Percentiles rank a stretch among this genome's conserved stretches.
These are phyloP conservation scores for Neurospora africana DNA, from an alignment of 495 filamentous ascomycete species.

Conservation along the genomic window DNA sequence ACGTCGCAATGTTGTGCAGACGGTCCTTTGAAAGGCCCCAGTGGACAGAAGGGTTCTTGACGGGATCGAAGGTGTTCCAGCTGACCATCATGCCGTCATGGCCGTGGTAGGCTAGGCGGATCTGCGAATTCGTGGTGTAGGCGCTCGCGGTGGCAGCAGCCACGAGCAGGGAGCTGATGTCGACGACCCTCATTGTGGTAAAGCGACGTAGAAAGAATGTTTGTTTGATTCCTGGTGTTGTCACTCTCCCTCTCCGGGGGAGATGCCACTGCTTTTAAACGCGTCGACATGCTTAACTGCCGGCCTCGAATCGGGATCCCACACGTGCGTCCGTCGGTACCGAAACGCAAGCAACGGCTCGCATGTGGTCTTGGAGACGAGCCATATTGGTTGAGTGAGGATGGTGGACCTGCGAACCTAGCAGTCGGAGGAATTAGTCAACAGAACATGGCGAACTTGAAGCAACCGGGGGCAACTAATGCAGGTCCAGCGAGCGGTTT, in stretches of 20 bases:
- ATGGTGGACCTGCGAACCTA: background rate
- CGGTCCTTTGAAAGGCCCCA: conserved; percentile 25
- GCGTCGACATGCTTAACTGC: background rate
- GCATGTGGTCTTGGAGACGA: background rate
- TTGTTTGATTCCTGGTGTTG: background rate
- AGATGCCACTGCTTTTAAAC: background rate
- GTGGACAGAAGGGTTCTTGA: conserved; percentile 31
- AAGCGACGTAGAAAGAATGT: background rate
- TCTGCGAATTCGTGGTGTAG: background rate
- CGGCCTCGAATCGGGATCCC: background rate
- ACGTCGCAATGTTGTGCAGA: conserved; percentile 23
- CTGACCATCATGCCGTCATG: conserved; percentile 17
- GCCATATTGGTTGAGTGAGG: background rate
- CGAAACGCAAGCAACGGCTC: background rate
- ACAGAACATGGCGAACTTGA: background rate
- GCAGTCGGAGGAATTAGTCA: background rate
- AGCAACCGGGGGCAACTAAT: too few species aligned
- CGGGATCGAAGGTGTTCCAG: conserved; percentile 41
- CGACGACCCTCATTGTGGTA: background rate
- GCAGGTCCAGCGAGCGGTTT: background rate
- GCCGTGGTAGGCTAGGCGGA: background rate
- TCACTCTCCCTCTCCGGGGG: background rate
- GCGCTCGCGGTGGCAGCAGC: background rate
- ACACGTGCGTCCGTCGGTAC: background rate
- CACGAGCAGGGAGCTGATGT: background rate